Evolutionary conservation across 345 rosid genomes (phyloP).

Genomic region (Combretum micranthum): DNA sequence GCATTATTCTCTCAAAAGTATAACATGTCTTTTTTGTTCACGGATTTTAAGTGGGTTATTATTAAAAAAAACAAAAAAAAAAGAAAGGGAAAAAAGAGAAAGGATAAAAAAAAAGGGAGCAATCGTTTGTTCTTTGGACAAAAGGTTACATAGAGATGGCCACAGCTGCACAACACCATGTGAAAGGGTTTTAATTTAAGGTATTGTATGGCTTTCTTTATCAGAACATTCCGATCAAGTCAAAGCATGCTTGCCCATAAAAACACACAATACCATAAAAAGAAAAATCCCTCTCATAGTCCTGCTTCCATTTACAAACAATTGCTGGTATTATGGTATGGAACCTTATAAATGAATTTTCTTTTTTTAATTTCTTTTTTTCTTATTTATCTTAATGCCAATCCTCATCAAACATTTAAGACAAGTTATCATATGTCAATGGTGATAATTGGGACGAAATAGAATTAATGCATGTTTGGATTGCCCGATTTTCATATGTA

Average conservation of each 20-base stretch:
- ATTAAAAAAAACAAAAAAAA: too few relatives aligned
- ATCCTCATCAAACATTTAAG: constrained; percentile 2
- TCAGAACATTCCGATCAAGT: constrained; percentile 17
- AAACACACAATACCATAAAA: neutral
- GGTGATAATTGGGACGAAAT: neutral
- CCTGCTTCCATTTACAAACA: constrained; percentile 1
- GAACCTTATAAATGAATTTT: neutral
- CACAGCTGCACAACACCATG: too few relatives aligned
- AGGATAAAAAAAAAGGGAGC: too few relatives aligned
- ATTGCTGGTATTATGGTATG: neutral
- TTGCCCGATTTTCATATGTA: too few relatives aligned
- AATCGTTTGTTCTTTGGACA: too few relatives aligned
- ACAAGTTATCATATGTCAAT: neutral
- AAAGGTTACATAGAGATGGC: neutral
- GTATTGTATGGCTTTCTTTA: constrained; percentile 4
- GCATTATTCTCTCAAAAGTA: too few relatives aligned
- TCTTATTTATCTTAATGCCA: too few relatives aligned
- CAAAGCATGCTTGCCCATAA: constrained; percentile 15
- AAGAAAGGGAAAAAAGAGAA: too few relatives aligned
- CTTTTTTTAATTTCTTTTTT: too few relatives aligned
- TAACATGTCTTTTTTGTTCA: too few relatives aligned
- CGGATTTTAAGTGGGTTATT: too few relatives aligned
- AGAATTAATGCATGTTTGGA: too few relatives aligned
- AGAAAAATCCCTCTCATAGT: neutral
- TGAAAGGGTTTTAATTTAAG: neutral